Evolutionary conservation across 2,329 filamentous ascomycete species (phyloP), one percentile per base, ranked within the genome.

Genomic region (Trichoderma atrobrunneum): DNA sequence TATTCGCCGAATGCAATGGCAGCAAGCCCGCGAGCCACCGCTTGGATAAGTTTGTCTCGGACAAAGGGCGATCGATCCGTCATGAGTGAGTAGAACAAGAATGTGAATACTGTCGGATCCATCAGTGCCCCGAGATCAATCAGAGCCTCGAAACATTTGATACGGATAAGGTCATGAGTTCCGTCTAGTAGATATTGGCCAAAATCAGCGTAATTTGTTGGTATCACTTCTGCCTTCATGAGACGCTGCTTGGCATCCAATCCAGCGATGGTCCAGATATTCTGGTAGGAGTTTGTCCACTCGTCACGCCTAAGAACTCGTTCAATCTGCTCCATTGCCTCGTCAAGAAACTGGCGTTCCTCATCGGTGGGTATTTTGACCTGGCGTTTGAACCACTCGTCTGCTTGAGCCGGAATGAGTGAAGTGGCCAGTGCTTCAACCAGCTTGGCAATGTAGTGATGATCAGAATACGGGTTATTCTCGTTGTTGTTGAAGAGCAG

Each of bases 401-500:
- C 82, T 76, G 82, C 78, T 72, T 85, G 82, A 54, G 81, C 80
- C 0, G 86, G 85, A 63, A 91, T 85, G 30, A 90, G 82, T n/a
- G 87, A 89, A 0, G 85, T 86, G 1, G 89, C 86, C 30, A 91
- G 81, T 0, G 87, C 86, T 56, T 86, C 84, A 10, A 99, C 92
- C 28, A 99, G 86, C 26, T 88, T 92, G 8, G 94, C 90, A 69
- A 99, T 89, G 79, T 98, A 99, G 77, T 93, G 91, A 74, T 95
- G 92, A 78, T 99, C 97, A 6, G 95, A 97, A 78, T 90, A 97
- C 64, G 91, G 83, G 77, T 99, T 99, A 73, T 93, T 92, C 3
- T 92, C 91, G 79, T 99, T 99, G 82, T 99, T 95, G 79, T 99
- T 99, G 83, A 94, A 95, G 63, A 93, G 91, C 39, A 99, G 85